Evolutionary conservation across 805 yeast species (phyloP).

Genomic region (Yamadazyma laniorum): DNA sequence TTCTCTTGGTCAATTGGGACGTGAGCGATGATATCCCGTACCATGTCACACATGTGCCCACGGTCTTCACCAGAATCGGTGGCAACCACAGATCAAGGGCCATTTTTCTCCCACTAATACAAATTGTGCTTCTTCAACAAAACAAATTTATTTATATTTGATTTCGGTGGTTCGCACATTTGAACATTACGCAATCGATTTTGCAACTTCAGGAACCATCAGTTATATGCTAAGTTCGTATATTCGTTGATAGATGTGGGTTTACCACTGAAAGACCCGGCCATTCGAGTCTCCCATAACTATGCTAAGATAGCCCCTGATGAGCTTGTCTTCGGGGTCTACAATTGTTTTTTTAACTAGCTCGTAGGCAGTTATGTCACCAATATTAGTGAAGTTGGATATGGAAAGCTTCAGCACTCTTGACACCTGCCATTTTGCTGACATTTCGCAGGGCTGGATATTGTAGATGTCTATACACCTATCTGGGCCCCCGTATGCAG

Average conservation of each 20-base stretch:
- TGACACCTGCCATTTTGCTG: conserved; percentile 12
- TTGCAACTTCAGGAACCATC: too few species aligned
- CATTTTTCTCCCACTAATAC: too few species aligned
- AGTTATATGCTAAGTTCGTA: too few species aligned
- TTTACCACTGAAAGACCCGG: conserved; percentile 33
- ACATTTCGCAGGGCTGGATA: conserved; percentile 9
- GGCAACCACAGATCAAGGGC: conserved; percentile 19
- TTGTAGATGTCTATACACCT: conserved; percentile 2
- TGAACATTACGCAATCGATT: too few species aligned
- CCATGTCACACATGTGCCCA: conserved; percentile 54
- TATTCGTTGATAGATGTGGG: too few species aligned
- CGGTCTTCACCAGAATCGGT: conserved; percentile 36
- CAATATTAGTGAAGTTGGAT: neutral
- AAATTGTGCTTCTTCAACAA: too few species aligned
- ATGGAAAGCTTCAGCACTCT: conserved; percentile 9
- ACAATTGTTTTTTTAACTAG: conserved; percentile 27
- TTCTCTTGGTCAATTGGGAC: conserved; percentile 59
- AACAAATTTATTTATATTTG: neutral
- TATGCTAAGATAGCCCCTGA: conserved; percentile 39
- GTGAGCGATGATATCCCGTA: conserved; percentile 61
- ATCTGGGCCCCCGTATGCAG: conserved; percentile 12
- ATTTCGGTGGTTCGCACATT: too few species aligned
- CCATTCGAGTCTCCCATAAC: conserved; percentile 57
- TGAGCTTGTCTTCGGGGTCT: conserved; percentile 35
- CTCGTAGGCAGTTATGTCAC: conserved; percentile 27